A percentile compares a stretch with the other conserved stretches of the same genome.
These are phyloP conservation scores for Umbilicus rupestris DNA, from an alignment of 164 flowering plant species.

Conservation along the genomic window DNA sequence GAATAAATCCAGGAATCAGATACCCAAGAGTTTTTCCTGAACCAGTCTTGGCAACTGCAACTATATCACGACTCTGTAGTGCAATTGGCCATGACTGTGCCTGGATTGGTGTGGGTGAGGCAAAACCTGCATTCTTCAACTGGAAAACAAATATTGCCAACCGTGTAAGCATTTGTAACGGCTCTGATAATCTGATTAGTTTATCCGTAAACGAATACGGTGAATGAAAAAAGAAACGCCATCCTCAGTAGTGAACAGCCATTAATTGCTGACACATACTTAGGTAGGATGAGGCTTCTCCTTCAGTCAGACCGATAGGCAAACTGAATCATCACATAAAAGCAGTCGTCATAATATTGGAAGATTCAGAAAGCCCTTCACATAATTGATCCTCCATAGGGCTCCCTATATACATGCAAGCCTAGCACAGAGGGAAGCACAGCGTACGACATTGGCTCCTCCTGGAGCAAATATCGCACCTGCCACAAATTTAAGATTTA, in stretches of 20 bases:
- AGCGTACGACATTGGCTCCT: constrained; percentile 99
- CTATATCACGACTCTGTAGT: constrained; percentile 63
- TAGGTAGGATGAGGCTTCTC: constrained; percentile 65
- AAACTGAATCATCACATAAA: constrained; percentile 67
- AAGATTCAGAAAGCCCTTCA: constrained; percentile 70
- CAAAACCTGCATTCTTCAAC: constrained; percentile 77
- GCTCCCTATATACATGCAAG: constrained; percentile 61
- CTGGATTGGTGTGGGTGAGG: constrained; percentile 89
- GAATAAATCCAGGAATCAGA: constrained; percentile 75
- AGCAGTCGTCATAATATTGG: constrained; percentile 63
- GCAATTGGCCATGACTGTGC: constrained; percentile 99
- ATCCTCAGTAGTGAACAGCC: constrained; percentile 40
- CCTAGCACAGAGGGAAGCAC: constrained; percentile 64
- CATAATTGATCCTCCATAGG: constrained; percentile 54
- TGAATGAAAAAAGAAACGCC: constrained; percentile 51
- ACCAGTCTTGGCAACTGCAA: constrained; percentile 91
- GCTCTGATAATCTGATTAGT: constrained; percentile 23
- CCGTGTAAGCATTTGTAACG: constrained; percentile 33
- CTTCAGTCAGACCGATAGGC: constrained; percentile 53
- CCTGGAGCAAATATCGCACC: constrained; percentile 99
- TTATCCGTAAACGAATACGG: constrained; percentile 21
- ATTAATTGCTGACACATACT: constrained; percentile 70
- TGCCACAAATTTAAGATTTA: constrained; percentile 57
- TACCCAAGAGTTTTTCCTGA: constrained; percentile 96
- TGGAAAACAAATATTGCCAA: constrained; percentile 24